Conservation (phyloP, 2,329 filamentous ascomycete genomes). For the Claviceps pazoutovae region DNA sequence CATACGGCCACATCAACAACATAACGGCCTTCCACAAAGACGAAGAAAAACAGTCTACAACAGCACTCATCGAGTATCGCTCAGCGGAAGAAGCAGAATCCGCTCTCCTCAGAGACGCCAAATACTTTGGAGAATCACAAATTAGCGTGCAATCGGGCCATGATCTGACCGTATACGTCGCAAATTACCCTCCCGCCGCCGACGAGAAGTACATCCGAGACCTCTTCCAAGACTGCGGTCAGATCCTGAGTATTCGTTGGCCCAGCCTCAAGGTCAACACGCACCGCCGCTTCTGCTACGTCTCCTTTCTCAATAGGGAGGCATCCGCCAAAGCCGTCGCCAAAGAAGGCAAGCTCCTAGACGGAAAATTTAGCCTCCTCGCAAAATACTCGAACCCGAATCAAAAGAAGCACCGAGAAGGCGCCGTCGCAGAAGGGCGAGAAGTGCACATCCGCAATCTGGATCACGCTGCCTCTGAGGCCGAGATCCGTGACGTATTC, state of each 20-base stretch:
- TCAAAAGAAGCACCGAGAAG: constrained; percentile 63
- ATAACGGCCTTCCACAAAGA: constrained; percentile 52
- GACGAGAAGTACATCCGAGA: constrained; percentile 56
- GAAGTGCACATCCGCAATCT: constrained; percentile 70
- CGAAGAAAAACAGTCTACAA: constrained; percentile 43
- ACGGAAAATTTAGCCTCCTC: constrained; percentile 52
- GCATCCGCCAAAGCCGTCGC: constrained; percentile 57
- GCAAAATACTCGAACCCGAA: constrained; percentile 76
- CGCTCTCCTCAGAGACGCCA: constrained; percentile 68
- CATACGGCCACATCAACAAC: constrained; percentile 73
- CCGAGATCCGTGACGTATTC: constrained; percentile 59
- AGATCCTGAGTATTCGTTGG: constrained; percentile 74
- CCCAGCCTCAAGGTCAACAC: constrained; percentile 84
- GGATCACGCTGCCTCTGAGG: constrained; percentile 46
- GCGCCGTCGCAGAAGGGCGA: constrained; percentile 71
- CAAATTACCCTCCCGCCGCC: constrained; percentile 72
- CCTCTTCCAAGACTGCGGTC: constrained; percentile 61
- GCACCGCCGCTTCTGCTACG: constrained; percentile 85
- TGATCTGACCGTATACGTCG: constrained; percentile 72
- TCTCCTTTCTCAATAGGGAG: constrained; percentile 65
- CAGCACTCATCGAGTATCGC: constrained; percentile 76
- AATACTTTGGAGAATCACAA: constrained; percentile 58
- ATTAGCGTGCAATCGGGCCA: constrained; percentile 64
- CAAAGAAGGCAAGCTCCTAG: constrained; percentile 57
- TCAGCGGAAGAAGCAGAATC: constrained; percentile 66